phyloP scores from a whole-genome alignment of 371 early-diverging fungal genomes.

The Mucor plumbeus region DNA sequence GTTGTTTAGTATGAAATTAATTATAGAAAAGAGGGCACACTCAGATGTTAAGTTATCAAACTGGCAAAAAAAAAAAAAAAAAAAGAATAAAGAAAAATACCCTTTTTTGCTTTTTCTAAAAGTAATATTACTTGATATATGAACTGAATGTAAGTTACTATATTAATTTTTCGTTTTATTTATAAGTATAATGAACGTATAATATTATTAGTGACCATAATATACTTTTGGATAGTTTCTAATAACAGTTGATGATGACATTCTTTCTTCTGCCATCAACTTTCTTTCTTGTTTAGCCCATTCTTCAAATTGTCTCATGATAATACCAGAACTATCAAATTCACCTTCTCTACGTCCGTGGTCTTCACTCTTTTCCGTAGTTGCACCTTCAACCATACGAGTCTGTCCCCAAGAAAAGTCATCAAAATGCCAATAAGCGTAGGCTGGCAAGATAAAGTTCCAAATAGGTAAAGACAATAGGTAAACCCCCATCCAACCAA shows the following conservation, averaged over 20 bases:
- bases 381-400: slow-evolving; percentile 71
- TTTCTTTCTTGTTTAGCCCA: slow-evolving; percentile 48
- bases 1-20: too few relatives aligned
- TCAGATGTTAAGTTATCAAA: too few relatives aligned
- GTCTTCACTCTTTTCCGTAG: slow-evolving; percentile 72
- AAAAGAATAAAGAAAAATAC: too few relatives aligned
- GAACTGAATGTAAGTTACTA: too few relatives aligned
- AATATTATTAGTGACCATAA: slow-evolving; percentile 34
- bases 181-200: too few relatives aligned
- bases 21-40: too few relatives aligned
- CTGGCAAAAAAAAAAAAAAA: too few relatives aligned
- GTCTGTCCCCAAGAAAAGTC: slow-evolving; percentile 98
- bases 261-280: slow-evolving; percentile 27
- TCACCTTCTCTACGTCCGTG: slow-evolving; percentile 55
- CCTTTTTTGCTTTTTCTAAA: too few relatives aligned
- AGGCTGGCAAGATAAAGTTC: slow-evolving; percentile 91
- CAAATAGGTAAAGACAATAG: slow-evolving; percentile 89
- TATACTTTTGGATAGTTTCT: slow-evolving; percentile 43
- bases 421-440: slow-evolving; percentile 98
- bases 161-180: too few relatives aligned
- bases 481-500: slow-evolving; percentile 93
- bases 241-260: slow-evolving; percentile 22
- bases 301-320: slow-evolving; percentile 54
- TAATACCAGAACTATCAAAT: slow-evolving; percentile 54
- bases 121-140: too few relatives aligned